These are phyloP conservation scores for Leucaena leucocephala DNA, from an alignment of 306 rosid genomes.

Conservation along the genomic window DNA sequence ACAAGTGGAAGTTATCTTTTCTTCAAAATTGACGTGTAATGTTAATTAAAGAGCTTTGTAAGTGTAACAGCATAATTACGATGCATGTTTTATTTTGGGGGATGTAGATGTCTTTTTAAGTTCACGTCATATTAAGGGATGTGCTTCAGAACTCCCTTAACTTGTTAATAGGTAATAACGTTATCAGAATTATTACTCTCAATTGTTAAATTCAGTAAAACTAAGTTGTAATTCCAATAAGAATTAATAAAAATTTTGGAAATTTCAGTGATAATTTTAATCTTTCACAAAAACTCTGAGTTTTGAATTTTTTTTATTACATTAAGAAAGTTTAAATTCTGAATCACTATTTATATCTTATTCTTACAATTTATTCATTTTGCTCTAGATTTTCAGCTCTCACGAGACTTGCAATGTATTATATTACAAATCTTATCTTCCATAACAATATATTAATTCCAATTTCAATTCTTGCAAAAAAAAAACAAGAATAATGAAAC, in stretches of 20 bases:
- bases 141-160: background rate
- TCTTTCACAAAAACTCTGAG: background rate
- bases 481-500: no score
- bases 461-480: no score
- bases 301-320: background rate
- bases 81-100: slow-evolving; percentile 29
- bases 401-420: no score
- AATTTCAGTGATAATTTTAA: background rate
- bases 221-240: background rate
- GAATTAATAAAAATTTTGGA: background rate
- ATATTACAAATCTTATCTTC: no score
- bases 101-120: background rate
- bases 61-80: slow-evolving; percentile 14
- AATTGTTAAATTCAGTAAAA: background rate
- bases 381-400: no score
- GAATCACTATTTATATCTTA: background rate
- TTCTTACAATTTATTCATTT: background rate
- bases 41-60: slow-evolving; percentile 9
- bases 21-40: slow-evolving; percentile 10
- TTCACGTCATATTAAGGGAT: slow-evolving; percentile 14
- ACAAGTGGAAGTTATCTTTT: slow-evolving; percentile 30
- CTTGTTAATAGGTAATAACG: background rate
- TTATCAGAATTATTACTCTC: background rate
- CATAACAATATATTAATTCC: no score
- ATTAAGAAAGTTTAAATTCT: background rate